phyloP scores from a whole-genome alignment of 2,329 filamentous ascomycete species.

The Tolypocladium album region DNA sequence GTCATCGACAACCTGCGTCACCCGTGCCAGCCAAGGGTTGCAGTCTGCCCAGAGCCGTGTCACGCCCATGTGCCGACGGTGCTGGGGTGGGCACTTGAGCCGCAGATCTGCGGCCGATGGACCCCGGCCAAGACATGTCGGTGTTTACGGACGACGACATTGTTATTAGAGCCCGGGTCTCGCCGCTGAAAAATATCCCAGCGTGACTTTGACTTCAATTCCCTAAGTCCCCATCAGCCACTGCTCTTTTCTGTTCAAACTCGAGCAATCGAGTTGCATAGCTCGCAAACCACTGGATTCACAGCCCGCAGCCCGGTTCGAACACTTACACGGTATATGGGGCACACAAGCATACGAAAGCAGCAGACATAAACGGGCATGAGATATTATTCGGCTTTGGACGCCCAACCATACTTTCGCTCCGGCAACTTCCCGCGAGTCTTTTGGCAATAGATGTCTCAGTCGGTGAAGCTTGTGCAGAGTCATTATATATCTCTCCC shows the following conservation, averaged over 20 bases:
- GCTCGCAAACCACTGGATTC: background rate
- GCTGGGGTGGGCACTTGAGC: background rate
- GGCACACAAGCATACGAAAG: background rate
- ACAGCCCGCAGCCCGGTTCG: background rate
- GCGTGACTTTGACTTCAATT: background rate
- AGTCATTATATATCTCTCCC: slow-evolving; percentile 9
- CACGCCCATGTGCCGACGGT: background rate
- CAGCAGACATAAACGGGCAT: background rate
- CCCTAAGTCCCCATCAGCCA: background rate
- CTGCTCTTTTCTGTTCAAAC: background rate
- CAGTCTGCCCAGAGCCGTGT: slow-evolving; percentile 2
- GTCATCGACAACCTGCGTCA: background rate
- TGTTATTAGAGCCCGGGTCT: slow-evolving; percentile 5
- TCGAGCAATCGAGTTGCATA: background rate
- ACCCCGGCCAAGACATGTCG: background rate
- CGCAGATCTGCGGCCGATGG: slow-evolving; percentile 4
- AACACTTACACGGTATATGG: background rate
- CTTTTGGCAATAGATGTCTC: slow-evolving; percentile 12
- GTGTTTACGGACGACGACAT: background rate
- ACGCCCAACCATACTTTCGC: background rate
- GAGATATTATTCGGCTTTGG: background rate
- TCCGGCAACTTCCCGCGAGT: background rate
- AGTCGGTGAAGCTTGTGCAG: background rate
- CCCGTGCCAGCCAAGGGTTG: background rate
- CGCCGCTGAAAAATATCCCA: background rate